Evolutionary conservation across 805 yeast genomes (phyloP), one percentile per base, ranked within the genome.

Genomic region (Kluyveromyces aestuarii): DNA sequence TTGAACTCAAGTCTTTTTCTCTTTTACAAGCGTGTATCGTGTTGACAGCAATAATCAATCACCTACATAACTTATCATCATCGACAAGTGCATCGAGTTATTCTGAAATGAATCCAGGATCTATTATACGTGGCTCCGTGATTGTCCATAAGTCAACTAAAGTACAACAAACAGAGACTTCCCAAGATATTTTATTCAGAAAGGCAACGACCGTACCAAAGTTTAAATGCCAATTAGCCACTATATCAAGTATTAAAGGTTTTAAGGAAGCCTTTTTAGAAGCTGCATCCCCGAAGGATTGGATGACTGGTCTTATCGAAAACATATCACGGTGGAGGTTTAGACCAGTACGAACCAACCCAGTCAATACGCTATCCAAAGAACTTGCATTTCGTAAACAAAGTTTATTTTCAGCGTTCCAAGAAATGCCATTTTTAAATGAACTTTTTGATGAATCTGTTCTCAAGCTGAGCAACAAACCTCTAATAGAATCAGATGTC

Each of bases 361-460:
- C 55, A 2, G 38, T 30, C 9, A 41, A 46, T 16, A 35, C 42
- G 8, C 59, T 60, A 39, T 41, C 37, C n/a, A 45, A 45, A 2
- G 49, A 48, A 10, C 37, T 50, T 10, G 37, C 25, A 2, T 44
- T 49, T 10, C 30, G 37, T 41, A 36, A 46, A 9, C 48, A 48
- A 9, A 44, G 39, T 5, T 8, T 55, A 8, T 42, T 38, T 8
- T 19, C 53, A 8, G 43, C 44, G 30, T 16, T 62, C 1, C 45
- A 45, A 25, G 61, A 60, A 41, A 27, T 55, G 1, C 51, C 58
- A 4, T 52, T 55, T 18, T 43, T 54, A 3, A 47, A 45, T 6
- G 54, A 46, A 40, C 50, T 64, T 17, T 53, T 59, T 33, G 63
- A 62, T 52, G 40, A 49, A 19, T 37, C 44, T 1, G 33, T 37